Conservation (phyloP, 129 eudicot genomes). For the Sambucus nigra region DNA sequence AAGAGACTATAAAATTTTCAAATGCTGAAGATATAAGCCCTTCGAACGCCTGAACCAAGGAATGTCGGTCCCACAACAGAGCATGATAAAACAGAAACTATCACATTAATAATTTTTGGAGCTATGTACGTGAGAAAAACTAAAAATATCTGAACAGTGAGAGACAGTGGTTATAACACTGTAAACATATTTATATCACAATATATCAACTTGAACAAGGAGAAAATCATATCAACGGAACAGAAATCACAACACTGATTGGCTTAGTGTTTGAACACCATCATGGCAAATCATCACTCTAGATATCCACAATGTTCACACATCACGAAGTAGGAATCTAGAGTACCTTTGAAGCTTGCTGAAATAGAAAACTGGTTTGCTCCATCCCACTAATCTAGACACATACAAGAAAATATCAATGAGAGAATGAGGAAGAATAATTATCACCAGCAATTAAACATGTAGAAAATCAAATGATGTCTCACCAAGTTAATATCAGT, state of each 20-base stretch:
- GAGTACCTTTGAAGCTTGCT: slow-evolving; percentile 91
- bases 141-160: not conserved
- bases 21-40: too few relatives aligned
- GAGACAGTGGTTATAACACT: not conserved
- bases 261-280: not conserved
- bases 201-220: not conserved
- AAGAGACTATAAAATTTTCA: too few relatives aligned
- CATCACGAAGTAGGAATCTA: slow-evolving; percentile 1
- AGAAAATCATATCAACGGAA: not conserved
- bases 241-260: not conserved
- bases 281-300: not conserved
- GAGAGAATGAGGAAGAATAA: slow-evolving; percentile 1
- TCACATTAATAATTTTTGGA: too few relatives aligned
- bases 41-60: too few relatives aligned
- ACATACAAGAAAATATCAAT: slow-evolving; percentile 2
- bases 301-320: not conserved
- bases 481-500: slow-evolving; percentile 90
- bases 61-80: too few relatives aligned
- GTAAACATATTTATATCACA: not conserved
- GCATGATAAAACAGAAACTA: too few relatives aligned
- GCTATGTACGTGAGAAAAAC: too few relatives aligned
- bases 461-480: not conserved
- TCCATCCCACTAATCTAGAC: slow-evolving; percentile 91
- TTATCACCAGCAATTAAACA: not conserved
- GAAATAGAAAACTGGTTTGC: slow-evolving; percentile 92